phyloP scores from a whole-genome alignment of 306 rosid genomes.

The Abrus pulchellus region DNA sequence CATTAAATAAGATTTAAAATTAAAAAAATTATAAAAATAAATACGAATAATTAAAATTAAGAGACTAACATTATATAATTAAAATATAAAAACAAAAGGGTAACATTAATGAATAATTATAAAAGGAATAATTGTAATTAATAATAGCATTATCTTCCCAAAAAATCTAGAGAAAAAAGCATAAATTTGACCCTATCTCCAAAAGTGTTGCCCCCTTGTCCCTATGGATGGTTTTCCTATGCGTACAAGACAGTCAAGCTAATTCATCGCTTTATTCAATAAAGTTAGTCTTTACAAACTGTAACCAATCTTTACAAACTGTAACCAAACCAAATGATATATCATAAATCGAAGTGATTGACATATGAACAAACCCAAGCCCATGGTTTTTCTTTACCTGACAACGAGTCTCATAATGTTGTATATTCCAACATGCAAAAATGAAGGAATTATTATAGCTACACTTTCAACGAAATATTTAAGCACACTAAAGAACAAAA shows the following conservation, averaged over 20 bases:
- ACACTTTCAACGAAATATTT: not conserved
- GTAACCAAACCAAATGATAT: not conserved
- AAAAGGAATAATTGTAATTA: too few species aligned
- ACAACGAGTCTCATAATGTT: not conserved
- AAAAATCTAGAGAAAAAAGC: not conserved
- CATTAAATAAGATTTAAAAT: too few species aligned
- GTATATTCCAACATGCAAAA: not conserved
- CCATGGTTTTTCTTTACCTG: slow-evolving; percentile 32
- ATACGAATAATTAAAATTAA: too few species aligned
- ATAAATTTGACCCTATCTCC: not conserved
- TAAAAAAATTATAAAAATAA: too few species aligned
- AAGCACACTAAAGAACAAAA: slow-evolving; percentile 26
- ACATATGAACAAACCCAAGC: slow-evolving; percentile 9
- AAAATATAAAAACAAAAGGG: too few species aligned
- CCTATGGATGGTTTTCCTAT: not conserved
- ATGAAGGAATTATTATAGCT: not conserved
- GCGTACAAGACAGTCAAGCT: not conserved
- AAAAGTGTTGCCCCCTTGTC: not conserved
- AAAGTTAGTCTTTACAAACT: not conserved
- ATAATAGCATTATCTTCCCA: not conserved
- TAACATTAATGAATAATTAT: too few species aligned
- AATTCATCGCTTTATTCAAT: not conserved
- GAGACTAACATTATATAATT: too few species aligned
- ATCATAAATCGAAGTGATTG: not conserved
- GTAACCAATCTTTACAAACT: not conserved